Base-by-base conservation (phyloP, 805 yeast species). In the Starmera quercuum region DNA sequence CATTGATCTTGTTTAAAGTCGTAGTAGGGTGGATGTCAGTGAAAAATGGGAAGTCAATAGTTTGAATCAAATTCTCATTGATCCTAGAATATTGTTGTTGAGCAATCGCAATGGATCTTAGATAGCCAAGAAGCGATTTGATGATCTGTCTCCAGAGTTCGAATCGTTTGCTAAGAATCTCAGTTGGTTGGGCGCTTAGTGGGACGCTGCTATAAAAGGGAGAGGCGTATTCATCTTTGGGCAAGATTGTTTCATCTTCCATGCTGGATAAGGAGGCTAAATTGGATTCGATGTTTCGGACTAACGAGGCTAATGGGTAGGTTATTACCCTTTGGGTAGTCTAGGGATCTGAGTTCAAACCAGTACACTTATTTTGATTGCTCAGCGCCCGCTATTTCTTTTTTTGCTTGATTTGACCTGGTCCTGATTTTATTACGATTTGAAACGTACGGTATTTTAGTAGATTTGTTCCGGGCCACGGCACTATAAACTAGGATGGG, bases 21-120 rank as follows among this genome's bases (percentile, higher is more conserved):
- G 12, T 7, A 5, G 35, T 40, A 8, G 35, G 33, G 17, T 22
- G 25, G n/a, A 36, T 24, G 19, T 49, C 41, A 1, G 54, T 47
- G 37, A 63, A 60, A 36, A 61, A 61, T 16, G 71, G 68, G 50
- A 64, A 64, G 21, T 61, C 55, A 17, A 83, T 77, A 8, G 94
- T 85, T 53, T 84, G 88, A 39, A 84, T 84, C 25, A 87, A 67
- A 32, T 95, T 66, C 33, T 76, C 59, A 46, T 85, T 90, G 51
- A 84, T 90, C 38, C 94, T 71, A 30, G 82, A 76, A 24, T 83
- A 73, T 51, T 88, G 95, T 55, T 87, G 95, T 51, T 86, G 88
- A 30, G 84, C 87, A 7, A 82, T 73, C 4, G 85, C 83, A 16
- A 75, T 77, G 45, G 86, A 92, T 42, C 73, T 75, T 45, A 87